Percentiles rank a stretch among this genome's conserved stretches.
These are phyloP conservation scores for Cytospora paraplurivora DNA, from an alignment of 2,329 filamentous ascomycete genomes.

Conservation along the genomic window DNA sequence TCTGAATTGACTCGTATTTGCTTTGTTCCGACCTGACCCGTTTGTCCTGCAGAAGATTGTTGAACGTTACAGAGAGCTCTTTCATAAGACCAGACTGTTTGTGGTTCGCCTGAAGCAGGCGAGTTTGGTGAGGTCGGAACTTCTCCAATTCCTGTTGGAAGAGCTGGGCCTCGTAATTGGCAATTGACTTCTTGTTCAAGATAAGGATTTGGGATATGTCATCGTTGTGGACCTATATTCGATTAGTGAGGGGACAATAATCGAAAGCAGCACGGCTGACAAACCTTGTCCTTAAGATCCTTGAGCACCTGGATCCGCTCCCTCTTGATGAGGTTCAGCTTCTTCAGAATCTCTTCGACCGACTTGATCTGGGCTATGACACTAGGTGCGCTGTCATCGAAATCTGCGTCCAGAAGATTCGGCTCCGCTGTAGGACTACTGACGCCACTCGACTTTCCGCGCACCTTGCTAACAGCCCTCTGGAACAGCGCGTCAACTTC, in stretches of 20 bases:
- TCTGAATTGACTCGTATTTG: slow-evolving; percentile 87
- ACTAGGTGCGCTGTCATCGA: slow-evolving; percentile 76
- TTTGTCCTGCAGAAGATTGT: slow-evolving; percentile 88
- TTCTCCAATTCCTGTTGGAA: slow-evolving; percentile 98
- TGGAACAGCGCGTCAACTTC: slow-evolving; percentile 90
- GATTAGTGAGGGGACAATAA: slow-evolving; percentile 31
- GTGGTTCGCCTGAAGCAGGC: slow-evolving; percentile 89
- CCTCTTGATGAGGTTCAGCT: slow-evolving; percentile 86
- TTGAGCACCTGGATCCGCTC: slow-evolving; percentile 91
- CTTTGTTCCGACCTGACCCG: slow-evolving; percentile 90
- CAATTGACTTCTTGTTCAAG: slow-evolving; percentile 94
- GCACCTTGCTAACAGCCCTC: slow-evolving; percentile 77
- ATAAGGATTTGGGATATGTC: slow-evolving; percentile 98
- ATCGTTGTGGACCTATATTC: slow-evolving; percentile 79
- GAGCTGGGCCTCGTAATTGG: slow-evolving; percentile 86
- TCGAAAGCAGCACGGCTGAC: slow-evolving; percentile 31
- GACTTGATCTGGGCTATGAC: slow-evolving; percentile 86
- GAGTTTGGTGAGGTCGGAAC: slow-evolving; percentile 88
- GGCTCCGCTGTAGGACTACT: slow-evolving; percentile 62
- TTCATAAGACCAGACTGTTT: slow-evolving; percentile 95
- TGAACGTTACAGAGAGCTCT: slow-evolving; percentile 86
- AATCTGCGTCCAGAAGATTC: slow-evolving; percentile 88
- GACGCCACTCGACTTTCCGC: slow-evolving; percentile 63
- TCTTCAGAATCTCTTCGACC: slow-evolving; percentile 89
- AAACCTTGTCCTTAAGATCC: slow-evolving; percentile 95